A percentile compares a stretch with the other conserved stretches of the same genome.
Conservation (phyloP, 352 stramenopile species). For the Phytopythium mirpurense region DNA sequence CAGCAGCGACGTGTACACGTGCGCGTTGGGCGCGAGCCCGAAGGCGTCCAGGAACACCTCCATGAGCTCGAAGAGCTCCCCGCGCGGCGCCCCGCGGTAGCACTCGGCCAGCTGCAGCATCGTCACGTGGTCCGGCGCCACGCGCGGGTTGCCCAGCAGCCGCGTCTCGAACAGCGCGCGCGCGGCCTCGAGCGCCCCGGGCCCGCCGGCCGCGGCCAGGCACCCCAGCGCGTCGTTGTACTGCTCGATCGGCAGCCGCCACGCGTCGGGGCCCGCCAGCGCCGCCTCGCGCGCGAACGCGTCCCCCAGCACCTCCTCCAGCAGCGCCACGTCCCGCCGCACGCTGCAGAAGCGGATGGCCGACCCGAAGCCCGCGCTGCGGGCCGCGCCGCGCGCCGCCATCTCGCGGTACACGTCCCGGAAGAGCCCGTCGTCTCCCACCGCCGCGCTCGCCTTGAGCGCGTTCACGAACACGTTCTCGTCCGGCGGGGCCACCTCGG, state of each 20-base stretch:
- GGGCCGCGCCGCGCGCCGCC: conserved; percentile 35
- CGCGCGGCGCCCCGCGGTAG: conserved; percentile 47
- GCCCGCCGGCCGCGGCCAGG: conserved; percentile 28
- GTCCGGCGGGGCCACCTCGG: conserved; percentile 33
- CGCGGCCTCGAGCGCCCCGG: conserved; percentile 2
- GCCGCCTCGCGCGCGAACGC: conserved; percentile 43
- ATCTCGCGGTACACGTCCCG: conserved; percentile 53
- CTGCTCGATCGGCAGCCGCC: conserved; percentile 58
- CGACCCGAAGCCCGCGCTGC: conserved; percentile 57
- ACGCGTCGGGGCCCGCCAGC: conserved; percentile 27
- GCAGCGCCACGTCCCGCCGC: conserved; percentile 36
- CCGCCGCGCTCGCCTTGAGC: conserved; percentile 42
- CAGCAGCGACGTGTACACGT: conserved; percentile 74
- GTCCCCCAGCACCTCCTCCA: conserved; percentile 58
- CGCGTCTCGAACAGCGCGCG: conserved; percentile 51
- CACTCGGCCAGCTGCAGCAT: conserved; percentile 79
- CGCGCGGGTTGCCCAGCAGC: conserved; percentile 48
- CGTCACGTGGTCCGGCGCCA: conserved; percentile 60
- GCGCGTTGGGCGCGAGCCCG: conserved; percentile 45
- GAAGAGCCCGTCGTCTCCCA: conserved; percentile 35
- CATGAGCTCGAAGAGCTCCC: conserved; percentile 67
- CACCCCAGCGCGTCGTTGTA: conserved; percentile 79
- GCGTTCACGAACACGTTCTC: conserved; percentile 82
- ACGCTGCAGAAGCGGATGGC: conserved; percentile 62
- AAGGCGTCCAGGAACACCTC: conserved; percentile 54